phyloP scores from a whole-genome alignment of 805 yeast genomes.

The Metschnikowia proteae region DNA sequence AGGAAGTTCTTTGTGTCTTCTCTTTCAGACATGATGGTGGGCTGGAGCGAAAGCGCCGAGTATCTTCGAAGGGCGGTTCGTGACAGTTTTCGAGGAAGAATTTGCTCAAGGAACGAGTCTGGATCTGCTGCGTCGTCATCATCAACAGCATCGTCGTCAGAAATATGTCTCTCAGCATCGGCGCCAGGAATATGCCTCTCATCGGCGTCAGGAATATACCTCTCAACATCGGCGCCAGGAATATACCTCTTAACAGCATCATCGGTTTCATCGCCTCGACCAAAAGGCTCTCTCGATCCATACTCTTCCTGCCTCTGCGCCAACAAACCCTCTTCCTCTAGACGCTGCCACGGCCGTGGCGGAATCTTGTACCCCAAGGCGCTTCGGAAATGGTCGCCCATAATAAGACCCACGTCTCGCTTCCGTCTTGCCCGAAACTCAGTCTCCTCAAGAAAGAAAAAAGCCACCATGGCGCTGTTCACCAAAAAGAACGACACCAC shows the following conservation, averaged over 20 bases:
- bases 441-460: constrained; percentile 38
- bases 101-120: neutral
- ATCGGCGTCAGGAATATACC: neutral
- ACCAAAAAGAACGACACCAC: constrained; percentile 29
- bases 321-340: neutral
- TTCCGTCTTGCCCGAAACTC: constrained; percentile 27
- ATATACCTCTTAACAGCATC: too few species aligned
- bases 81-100: constrained; percentile 11
- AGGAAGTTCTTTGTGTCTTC: constrained; percentile 12
- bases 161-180: neutral
- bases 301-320: neutral
- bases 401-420: constrained; percentile 28
- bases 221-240: neutral
- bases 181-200: neutral
- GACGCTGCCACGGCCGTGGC: constrained; percentile 27
- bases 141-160: neutral
- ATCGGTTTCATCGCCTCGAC: too few species aligned
- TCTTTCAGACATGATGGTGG: constrained; percentile 14
- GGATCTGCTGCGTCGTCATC: neutral
- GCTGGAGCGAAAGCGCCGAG: constrained; percentile 17
- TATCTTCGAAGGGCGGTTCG: constrained; percentile 18
- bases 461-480: constrained; percentile 26
- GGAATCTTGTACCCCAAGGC: constrained; percentile 26
- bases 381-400: constrained; percentile 31
- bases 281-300: neutral